Conservation (phyloP, 805 yeast genomes). For the Metschnikowia kofuensis region DNA sequence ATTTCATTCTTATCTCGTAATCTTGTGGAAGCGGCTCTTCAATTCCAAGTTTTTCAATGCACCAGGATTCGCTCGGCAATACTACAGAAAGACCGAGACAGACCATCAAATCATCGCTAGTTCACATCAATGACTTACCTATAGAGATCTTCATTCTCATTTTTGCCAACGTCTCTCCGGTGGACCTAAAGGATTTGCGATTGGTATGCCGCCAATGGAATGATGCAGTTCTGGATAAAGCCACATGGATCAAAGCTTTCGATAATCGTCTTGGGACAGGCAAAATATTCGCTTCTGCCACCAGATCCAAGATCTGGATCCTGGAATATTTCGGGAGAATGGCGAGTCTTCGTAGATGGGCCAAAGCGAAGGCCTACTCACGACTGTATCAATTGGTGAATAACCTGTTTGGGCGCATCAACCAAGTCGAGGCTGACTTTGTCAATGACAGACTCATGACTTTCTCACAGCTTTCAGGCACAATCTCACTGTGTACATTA, state of each 20-base stretch:
- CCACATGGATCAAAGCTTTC: slow-evolving; percentile 49
- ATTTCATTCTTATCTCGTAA: too few species aligned
- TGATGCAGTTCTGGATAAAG: slow-evolving; percentile 39
- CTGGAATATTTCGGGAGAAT: slow-evolving; percentile 44
- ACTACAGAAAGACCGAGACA: slow-evolving; percentile 9
- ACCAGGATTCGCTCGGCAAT: slow-evolving; percentile 24
- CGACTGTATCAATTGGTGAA: slow-evolving; percentile 29
- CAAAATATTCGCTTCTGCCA: slow-evolving; percentile 40
- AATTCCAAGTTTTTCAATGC: slow-evolving; percentile 5
- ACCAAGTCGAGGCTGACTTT: slow-evolving; percentile 25
- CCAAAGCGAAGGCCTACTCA: slow-evolving; percentile 29
- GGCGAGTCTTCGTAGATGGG: slow-evolving; percentile 36
- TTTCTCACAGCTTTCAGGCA: slow-evolving; percentile 26
- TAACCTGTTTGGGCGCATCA: slow-evolving; percentile 25
- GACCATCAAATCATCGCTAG: background rate
- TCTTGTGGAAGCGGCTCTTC: too few species aligned
- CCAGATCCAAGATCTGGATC: slow-evolving; percentile 46
- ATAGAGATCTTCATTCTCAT: slow-evolving; percentile 44
- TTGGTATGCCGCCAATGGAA: slow-evolving; percentile 51
- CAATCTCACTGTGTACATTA: slow-evolving; percentile 30
- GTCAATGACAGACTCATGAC: slow-evolving; percentile 24
- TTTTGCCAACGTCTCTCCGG: slow-evolving; percentile 46
- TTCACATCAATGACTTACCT: slow-evolving; percentile 40
- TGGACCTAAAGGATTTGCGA: slow-evolving; percentile 38
- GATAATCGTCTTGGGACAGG: slow-evolving; percentile 35